Conservation (phyloP, 2,329 filamentous ascomycete genomes). For the Talaromyces piceae region DNA sequence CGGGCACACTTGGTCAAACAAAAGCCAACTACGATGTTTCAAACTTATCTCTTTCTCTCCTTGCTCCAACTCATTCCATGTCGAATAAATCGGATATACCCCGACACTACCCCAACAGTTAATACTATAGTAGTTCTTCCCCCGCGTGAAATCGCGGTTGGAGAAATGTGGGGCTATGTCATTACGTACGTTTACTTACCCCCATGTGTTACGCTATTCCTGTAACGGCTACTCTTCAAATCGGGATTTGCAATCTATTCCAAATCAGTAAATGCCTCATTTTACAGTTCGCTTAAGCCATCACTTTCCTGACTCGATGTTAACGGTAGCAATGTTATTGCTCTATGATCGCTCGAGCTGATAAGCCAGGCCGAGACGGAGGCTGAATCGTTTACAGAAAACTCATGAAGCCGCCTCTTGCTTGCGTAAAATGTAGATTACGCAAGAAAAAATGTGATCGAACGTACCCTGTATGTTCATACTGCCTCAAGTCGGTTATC, state of each 20-base stretch:
- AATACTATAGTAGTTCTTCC: too few species aligned
- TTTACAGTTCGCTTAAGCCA: too few species aligned
- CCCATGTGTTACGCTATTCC: neutral
- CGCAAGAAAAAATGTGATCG: conserved; percentile 16
- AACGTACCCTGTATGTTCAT: conserved; percentile 13
- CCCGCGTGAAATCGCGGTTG: neutral
- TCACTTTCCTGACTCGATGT: too few species aligned
- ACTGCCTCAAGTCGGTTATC: conserved; percentile 11
- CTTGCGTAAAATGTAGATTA: conserved; percentile 12
- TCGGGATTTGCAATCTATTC: too few species aligned
- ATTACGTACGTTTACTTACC: too few species aligned
- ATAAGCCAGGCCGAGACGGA: neutral
- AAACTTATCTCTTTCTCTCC: neutral
- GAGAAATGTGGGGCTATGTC: neutral
- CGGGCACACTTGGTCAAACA: neutral
- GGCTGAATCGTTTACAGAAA: neutral
- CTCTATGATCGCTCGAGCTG: neutral
- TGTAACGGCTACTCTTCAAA: neutral
- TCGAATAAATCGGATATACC: neutral
- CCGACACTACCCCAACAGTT: neutral
- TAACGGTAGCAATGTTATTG: too few species aligned
- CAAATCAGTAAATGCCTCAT: too few species aligned
- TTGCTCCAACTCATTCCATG: neutral
- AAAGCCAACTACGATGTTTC: neutral
- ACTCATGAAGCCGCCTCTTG: conserved; percentile 13